A percentile compares a stretch with the other conserved stretches of the same genome.
Evolutionary conservation across 2,329 filamentous ascomycete species (phyloP).

Genomic region (Ophiocordyceps polyrhachis-furcata): DNA sequence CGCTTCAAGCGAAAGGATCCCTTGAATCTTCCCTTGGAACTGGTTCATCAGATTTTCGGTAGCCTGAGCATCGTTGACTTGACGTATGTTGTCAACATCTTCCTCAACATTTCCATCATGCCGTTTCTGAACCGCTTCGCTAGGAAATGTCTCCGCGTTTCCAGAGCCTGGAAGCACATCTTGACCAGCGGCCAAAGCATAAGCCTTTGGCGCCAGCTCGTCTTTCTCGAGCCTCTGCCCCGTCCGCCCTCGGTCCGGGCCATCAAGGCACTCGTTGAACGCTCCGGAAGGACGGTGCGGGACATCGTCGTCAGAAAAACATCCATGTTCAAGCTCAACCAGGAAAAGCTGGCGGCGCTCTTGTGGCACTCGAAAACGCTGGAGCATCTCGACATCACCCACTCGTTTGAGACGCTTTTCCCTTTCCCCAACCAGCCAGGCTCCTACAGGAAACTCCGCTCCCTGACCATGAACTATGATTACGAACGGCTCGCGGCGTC

Average conservation of each 20-base stretch:
- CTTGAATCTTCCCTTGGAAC: constrained; percentile 16
- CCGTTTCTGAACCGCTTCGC: neutral
- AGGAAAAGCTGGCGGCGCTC: constrained; percentile 11
- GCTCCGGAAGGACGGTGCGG: constrained; percentile 12
- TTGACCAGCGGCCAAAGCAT: constrained; percentile 11
- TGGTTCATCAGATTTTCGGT: constrained; percentile 17
- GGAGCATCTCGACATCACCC: constrained; percentile 10
- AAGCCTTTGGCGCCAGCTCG: constrained; percentile 13
- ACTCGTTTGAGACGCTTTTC: constrained; percentile 1
- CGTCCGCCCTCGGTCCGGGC: constrained; percentile 2
- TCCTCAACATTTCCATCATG: neutral
- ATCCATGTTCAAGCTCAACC: constrained; percentile 11
- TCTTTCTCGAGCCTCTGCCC: constrained; percentile 6
- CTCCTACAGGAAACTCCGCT: constrained; percentile 3
- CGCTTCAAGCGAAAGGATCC: constrained; percentile 17
- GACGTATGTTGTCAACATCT: constrained; percentile 7
- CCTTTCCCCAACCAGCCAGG: constrained; percentile 2
- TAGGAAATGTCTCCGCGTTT: constrained; percentile 15
- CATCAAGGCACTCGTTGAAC: constrained; percentile 12
- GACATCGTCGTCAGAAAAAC: constrained; percentile 10
- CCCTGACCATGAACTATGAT: constrained; percentile 2
- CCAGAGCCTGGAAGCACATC: constrained; percentile 13
- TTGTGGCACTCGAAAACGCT: constrained; percentile 10
- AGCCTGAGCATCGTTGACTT: constrained; percentile 14
- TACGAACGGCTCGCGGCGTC: too few relatives aligned